Percentiles rank a stretch among this genome's conserved stretches.
Conservation (phyloP, 192 early-diverging fungal genomes). For the Coemansia sp. region DNA sequence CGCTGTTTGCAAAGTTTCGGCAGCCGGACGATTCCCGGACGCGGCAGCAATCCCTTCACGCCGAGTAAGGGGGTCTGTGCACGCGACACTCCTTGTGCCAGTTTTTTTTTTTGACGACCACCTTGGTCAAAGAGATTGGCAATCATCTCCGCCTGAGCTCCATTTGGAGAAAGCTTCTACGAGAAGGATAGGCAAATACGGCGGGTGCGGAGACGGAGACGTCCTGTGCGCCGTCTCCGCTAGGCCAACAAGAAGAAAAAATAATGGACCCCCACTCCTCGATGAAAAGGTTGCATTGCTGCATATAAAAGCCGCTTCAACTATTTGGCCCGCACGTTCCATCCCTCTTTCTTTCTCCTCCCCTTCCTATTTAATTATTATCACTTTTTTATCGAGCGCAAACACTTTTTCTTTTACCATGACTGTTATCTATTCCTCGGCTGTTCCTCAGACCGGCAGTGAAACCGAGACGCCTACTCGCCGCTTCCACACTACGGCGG, state of each 20-base stretch:
- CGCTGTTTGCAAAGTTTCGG: slow-evolving; percentile 21
- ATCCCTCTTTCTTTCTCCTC: neutral
- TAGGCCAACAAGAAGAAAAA: neutral
- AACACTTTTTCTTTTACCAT: slow-evolving; percentile 8
- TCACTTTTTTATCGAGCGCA: neutral
- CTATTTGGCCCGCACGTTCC: neutral
- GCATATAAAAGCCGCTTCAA: neutral
- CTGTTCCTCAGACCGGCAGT: slow-evolving; percentile 34
- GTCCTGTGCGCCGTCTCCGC: neutral
- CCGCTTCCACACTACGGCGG: slow-evolving; percentile 41
- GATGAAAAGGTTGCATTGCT: neutral
- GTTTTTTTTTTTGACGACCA: too few species aligned
- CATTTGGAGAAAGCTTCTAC: neutral
- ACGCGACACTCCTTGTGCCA: neutral
- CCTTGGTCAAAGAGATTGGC: slow-evolving; percentile 2
- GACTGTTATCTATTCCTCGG: slow-evolving; percentile 32
- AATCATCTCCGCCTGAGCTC: neutral
- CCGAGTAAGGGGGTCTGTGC: slow-evolving; percentile 15
- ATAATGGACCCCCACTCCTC: neutral
- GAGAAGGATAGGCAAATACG: neutral
- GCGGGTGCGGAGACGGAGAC: neutral
- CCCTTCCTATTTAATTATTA: neutral
- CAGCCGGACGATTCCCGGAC: slow-evolving; percentile 14
- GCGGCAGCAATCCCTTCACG: slow-evolving; percentile 31
- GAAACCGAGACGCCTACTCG: slow-evolving; percentile 39